Conservation (phyloP, 2,329 filamentous ascomycete species). For the Microsporum audouinii region DNA sequence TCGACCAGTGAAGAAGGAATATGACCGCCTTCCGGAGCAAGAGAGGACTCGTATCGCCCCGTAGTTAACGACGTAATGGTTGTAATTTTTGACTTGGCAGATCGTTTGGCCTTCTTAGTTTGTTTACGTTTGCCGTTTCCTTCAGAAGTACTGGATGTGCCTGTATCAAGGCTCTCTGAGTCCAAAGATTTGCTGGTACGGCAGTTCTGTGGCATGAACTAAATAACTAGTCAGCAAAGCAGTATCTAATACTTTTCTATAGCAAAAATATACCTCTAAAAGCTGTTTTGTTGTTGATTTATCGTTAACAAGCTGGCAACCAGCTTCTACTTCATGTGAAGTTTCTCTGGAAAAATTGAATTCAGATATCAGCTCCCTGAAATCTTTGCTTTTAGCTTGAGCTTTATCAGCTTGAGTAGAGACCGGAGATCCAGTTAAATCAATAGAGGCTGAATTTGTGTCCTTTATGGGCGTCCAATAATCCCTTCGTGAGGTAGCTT, state of each 20-base stretch:
- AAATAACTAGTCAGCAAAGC: background rate
- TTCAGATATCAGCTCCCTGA: slow-evolving; percentile 29
- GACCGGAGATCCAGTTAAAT: slow-evolving; percentile 11
- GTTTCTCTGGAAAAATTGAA: slow-evolving; percentile 20
- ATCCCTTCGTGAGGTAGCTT: slow-evolving; percentile 44
- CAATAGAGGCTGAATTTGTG: slow-evolving; percentile 22
- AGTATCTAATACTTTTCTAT: background rate
- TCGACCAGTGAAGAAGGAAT: slow-evolving; percentile 16
- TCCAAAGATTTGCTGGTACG: background rate
- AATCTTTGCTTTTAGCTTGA: slow-evolving; percentile 12
- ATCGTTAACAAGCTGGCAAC: background rate
- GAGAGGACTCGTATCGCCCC: slow-evolving; percentile 48
- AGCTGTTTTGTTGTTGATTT: slow-evolving; percentile 28
- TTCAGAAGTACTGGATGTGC: background rate
- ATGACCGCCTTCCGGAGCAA: slow-evolving; percentile 15
- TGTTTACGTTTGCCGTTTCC: background rate
- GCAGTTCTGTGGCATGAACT: background rate
- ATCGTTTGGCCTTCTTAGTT: slow-evolving; percentile 26
- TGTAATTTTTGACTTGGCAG: slow-evolving; percentile 48
- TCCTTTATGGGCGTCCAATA: slow-evolving; percentile 58
- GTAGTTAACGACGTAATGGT: slow-evolving; percentile 72
- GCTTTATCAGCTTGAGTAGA: slow-evolving; percentile 4
- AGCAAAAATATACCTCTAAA: slow-evolving; percentile 25
- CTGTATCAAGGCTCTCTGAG: background rate
- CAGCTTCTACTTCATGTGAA: slow-evolving; percentile 14